Percentiles rank a stretch among this genome's conserved stretches.
Conservation (phyloP, 345 rosid species). For the Eutrema japonicum region DNA sequence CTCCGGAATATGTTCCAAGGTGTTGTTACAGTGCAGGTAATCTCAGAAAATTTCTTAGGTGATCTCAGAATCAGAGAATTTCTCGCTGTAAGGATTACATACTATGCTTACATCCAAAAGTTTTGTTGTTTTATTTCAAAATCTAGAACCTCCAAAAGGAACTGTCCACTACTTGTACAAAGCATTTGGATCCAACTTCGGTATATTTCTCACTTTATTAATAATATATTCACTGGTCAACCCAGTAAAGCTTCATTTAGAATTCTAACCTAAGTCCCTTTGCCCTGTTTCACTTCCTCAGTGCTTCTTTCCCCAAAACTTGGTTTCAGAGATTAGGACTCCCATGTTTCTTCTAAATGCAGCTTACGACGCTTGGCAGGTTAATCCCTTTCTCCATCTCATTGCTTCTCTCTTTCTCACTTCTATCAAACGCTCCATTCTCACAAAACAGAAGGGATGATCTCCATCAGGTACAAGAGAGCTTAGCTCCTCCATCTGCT, state of each 20-base stretch:
- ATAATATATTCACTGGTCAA: constrained; percentile 41
- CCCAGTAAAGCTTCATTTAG: not conserved
- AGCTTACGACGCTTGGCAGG: constrained; percentile 93
- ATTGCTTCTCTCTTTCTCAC: not conserved
- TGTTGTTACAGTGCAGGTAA: constrained; percentile 84
- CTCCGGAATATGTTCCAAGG: constrained; percentile 67
- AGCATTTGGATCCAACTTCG: constrained; percentile 78
- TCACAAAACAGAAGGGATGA: not conserved
- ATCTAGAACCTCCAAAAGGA: constrained; percentile 67
- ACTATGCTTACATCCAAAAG: not conserved
- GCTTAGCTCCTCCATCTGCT: constrained; percentile 74
- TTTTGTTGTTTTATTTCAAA: constrained; percentile 23
- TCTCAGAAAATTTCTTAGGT: not conserved
- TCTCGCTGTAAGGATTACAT: not conserved
- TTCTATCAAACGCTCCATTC: not conserved
- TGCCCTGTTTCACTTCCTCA: constrained; percentile 36
- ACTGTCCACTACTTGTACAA: constrained; percentile 70
- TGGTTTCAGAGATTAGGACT: constrained; percentile 64
- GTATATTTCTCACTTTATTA: constrained; percentile 43
- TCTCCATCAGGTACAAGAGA: constrained; percentile 58
- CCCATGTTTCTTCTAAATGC: constrained; percentile 82
- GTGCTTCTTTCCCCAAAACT: constrained; percentile 92
- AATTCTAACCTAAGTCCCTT: constrained; percentile 38
- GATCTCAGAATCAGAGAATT: not conserved
- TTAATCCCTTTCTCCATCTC: not conserved